Base-by-base conservation (phyloP, 257 asterid species). In the Gentiana macrophylla region DNA sequence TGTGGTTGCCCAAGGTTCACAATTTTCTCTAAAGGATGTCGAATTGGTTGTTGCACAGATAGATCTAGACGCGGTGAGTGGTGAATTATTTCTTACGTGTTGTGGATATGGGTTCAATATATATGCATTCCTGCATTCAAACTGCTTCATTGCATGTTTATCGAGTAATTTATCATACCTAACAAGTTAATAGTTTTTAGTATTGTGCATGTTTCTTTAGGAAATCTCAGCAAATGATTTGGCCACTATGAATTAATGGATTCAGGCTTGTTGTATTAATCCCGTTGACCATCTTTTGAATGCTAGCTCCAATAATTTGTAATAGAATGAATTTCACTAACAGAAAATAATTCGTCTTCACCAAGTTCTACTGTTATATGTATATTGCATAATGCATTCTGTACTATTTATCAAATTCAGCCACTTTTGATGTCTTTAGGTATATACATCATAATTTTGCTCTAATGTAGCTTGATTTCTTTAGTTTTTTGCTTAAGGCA, bases 1-100 rank as follows among this genome's bases (percentile, higher is more conserved):
- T 70, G 80, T 87, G 73, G 88, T 91, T 66, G 97, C 93, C 43
- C 98, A 85, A 73, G 94, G 94, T 51, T 83, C 98, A 57, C 97
- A 87, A 49, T 91, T 91, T 72, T 91, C 98, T 35, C 64, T 85
- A 70, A 87, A 81, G 78, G 98, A 87, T 77, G 95, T 91, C 37
- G 98, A 91, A 66, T 43, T 91, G 86, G 86, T 83, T 61, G 77
- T 87, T 78, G 94, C 98, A 64, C 93, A 91, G 77, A 75, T 91
- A 56, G 97, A 91, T 72, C 82, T 91, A 62, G 97, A 91, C 75
- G 96, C 94, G 79, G 98, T 88, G 85, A 68, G 87, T 33, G 53
- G 32, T 12, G 35, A 53, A 43, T 60, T 58, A 57, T 12, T 8
- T 36, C 55, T 37, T 8, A 8, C 13, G 35, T 13, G 32, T 62